Evolutionary conservation across 2,329 filamentous ascomycete genomes (phyloP).

Genomic region (Alternaria sp.): DNA sequence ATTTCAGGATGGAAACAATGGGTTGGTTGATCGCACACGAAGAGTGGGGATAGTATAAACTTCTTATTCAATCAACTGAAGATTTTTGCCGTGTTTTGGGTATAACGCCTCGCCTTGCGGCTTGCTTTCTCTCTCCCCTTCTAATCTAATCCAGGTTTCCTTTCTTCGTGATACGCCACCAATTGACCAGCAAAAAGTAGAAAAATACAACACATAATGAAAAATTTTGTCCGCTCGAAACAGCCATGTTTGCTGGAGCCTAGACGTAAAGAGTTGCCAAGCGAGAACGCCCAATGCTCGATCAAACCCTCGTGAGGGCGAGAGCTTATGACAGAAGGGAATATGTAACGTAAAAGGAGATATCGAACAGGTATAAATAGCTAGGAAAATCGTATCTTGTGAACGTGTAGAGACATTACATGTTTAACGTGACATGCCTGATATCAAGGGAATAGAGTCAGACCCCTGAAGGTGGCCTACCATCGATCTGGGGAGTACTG

Average conservation of each 20-base stretch:
- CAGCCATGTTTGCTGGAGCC: conserved; percentile 22
- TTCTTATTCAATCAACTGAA: not conserved
- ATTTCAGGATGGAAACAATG: not conserved
- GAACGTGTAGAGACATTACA: conserved; percentile 16
- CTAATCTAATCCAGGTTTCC: not conserved
- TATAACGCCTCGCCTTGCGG: conserved; percentile 7
- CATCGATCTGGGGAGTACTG: conserved; percentile 35
- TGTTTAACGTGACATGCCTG: conserved; percentile 8
- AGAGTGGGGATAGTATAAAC: not conserved
- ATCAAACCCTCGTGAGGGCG: conserved; percentile 27
- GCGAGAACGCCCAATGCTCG: conserved; percentile 27
- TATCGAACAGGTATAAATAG: conserved; percentile 3
- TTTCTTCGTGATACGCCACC: not conserved
- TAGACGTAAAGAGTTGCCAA: conserved; percentile 8
- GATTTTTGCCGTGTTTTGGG: conserved; percentile 1
- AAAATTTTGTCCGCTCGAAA: conserved; percentile 8
- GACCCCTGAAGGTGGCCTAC: conserved; percentile 9
- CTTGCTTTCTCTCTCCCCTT: not conserved
- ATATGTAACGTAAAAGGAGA: conserved; percentile 9
- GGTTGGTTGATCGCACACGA: not conserved
- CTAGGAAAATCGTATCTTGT: conserved; percentile 21
- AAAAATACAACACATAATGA: conserved; percentile 12
- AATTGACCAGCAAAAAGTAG: conserved; percentile 3
- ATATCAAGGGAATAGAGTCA: conserved; percentile 3
- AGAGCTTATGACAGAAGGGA: conserved; percentile 24